A percentile compares a stretch with the other conserved stretches of the same genome.
Conservation (phyloP, 2,329 filamentous ascomycete genomes). For the Aspergillus fructus region DNA sequence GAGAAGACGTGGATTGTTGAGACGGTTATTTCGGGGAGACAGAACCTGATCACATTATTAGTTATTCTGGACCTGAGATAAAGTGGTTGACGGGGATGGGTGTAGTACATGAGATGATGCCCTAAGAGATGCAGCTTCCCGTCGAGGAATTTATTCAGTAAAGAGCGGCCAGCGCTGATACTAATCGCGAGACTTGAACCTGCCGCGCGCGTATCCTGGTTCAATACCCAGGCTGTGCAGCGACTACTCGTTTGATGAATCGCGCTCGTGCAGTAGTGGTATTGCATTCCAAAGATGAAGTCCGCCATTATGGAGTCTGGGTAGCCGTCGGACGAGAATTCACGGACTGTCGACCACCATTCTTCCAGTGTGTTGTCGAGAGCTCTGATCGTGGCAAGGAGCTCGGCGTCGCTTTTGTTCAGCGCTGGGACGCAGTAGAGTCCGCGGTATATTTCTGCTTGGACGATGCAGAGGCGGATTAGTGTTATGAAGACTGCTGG, state of each 20-base stretch:
- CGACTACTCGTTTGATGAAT: slow-evolving; percentile 17
- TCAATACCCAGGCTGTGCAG: slow-evolving; percentile 10
- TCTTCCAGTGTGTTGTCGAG: slow-evolving; percentile 8
- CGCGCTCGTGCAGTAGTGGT: slow-evolving; percentile 13
- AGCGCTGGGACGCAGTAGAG: slow-evolving; percentile 5
- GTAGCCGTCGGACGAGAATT: too few species aligned
- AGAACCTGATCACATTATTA: not conserved
- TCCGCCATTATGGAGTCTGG: too few species aligned
- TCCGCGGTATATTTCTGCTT: slow-evolving; percentile 10
- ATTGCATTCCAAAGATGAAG: slow-evolving; percentile 10
- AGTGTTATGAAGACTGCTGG: not conserved
- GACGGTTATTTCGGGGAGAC: slow-evolving; percentile 8
- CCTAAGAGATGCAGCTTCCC: not conserved
- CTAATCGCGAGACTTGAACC: slow-evolving; percentile 13
- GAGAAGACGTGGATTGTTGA: slow-evolving; percentile 12
- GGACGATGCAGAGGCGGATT: not conserved
- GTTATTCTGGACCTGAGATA: too few species aligned
- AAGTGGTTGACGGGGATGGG: too few species aligned
- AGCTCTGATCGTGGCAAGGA: slow-evolving; percentile 9
- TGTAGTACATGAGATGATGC: not conserved
- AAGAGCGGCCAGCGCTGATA: slow-evolving; percentile 12
- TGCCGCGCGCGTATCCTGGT: slow-evolving; percentile 7
- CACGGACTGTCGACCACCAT: not conserved
- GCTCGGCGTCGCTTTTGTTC: slow-evolving; percentile 6
- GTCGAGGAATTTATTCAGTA: slow-evolving; percentile 4